A percentile compares a stretch with the other conserved stretches of the same genome.
phyloP scores from a whole-genome alignment of 176 grass and related monocot genomes.

The Calamus simplicifolius region DNA sequence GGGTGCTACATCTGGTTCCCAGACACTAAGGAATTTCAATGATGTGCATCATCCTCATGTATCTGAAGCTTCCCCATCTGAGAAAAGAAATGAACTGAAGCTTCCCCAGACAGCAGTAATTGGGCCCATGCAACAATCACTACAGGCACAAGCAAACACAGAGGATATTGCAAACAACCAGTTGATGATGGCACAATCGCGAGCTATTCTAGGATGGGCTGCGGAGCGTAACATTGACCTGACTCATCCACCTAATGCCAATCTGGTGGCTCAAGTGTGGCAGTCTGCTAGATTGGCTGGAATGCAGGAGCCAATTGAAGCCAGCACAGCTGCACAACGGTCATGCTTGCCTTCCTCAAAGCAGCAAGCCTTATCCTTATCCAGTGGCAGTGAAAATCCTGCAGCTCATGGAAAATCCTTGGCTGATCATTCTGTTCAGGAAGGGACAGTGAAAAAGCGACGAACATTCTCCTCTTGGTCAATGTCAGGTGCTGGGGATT shows the following conservation, averaged over 20 bases:
- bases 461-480: conserved; percentile 36
- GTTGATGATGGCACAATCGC: too few species aligned
- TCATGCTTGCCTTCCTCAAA: conserved; percentile 21
- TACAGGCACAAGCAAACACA: too few species aligned
- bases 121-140: too few species aligned
- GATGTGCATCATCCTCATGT: conserved; percentile 8
- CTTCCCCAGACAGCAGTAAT: too few species aligned
- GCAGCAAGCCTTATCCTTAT: conserved; percentile 44
- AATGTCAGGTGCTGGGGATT: conserved; percentile 42
- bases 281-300: conserved; percentile 48
- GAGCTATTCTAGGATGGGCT: too few species aligned
- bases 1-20: conserved; percentile 24
- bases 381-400: conserved; percentile 51
- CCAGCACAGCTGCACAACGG: conserved; percentile 38
- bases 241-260: too few species aligned
- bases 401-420: conserved; percentile 27
- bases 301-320: conserved; percentile 59
- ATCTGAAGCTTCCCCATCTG: too few species aligned
- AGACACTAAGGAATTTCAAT: conserved; percentile 34
- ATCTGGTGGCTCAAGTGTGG: too few species aligned
- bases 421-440: conserved; percentile 23
- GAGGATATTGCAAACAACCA: too few species aligned
- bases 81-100: too few species aligned
- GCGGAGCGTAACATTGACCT: too few species aligned
- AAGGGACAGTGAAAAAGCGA: conserved; percentile 37